These are phyloP conservation scores for Cornus suecica DNA, from an alignment of 148 eudicot genomes.

Conservation along the genomic window DNA sequence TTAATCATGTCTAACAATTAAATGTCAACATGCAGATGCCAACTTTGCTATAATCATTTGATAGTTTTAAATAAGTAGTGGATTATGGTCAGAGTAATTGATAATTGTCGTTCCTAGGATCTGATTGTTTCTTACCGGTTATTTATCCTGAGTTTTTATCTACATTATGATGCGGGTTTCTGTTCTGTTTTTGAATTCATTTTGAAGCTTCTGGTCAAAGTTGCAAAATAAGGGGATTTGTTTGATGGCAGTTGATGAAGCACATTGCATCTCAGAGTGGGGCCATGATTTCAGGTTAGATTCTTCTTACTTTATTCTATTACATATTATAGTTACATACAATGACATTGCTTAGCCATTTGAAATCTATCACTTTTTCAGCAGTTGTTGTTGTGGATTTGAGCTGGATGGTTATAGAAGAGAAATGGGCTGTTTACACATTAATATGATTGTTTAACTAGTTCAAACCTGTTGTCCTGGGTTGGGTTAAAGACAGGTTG, in stretches of 20 bases:
- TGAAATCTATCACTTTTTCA: neutral
- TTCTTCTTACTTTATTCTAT: neutral
- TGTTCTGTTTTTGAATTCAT: conserved; percentile 12
- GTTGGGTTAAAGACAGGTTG: neutral
- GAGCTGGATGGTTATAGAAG: neutral
- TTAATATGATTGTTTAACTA: neutral
- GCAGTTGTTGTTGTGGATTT: neutral
- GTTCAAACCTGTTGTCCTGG: neutral
- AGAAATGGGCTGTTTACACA: neutral
- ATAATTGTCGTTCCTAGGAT: neutral
- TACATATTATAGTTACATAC: neutral
- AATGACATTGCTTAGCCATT: neutral
- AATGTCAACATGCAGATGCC: no score
- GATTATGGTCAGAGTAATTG: neutral
- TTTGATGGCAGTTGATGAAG: conserved; percentile 85
- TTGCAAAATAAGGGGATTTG: conserved; percentile 59
- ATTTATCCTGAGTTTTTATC: neutral
- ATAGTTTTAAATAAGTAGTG: neutral
- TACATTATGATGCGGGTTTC: neutral
- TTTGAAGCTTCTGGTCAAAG: conserved; percentile 75
- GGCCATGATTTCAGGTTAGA: conserved; percentile 82
- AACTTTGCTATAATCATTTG: neutral
- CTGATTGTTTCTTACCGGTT: neutral
- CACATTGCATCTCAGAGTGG: conserved; percentile 93
- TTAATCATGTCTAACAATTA: neutral